These are phyloP conservation scores for Sphaerobolus stellatus DNA, from an alignment of 1,284 basidiomycete genomes.

Conservation along the genomic window DNA sequence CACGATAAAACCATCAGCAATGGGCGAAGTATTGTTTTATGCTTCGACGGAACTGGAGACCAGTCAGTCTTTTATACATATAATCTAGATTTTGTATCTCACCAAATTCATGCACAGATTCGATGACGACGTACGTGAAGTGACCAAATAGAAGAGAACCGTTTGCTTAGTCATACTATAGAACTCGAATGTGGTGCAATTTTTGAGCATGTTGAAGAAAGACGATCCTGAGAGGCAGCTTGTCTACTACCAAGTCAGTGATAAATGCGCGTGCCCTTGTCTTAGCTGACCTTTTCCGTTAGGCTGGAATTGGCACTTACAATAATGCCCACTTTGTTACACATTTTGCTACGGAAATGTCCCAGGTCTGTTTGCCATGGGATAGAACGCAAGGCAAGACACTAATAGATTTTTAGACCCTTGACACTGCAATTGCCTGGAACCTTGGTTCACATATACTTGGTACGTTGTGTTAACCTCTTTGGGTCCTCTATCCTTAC, in stretches of 20 bases:
- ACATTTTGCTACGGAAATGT: neutral
- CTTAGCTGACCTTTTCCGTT: neutral
- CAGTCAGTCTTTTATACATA: too few species aligned
- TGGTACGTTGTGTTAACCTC: neutral
- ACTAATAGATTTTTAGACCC: too few species aligned
- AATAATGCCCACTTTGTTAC: neutral
- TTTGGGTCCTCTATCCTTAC: neutral
- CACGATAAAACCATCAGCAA: too few species aligned
- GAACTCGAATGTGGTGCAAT: constrained; percentile 10
- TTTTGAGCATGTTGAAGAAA: constrained; percentile 42
- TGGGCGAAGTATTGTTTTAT: too few species aligned
- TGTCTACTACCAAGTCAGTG: constrained; percentile 46
- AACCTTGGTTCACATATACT: neutral
- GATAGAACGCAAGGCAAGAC: too few species aligned
- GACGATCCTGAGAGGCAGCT: constrained; percentile 41
- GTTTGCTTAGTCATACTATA: too few species aligned
- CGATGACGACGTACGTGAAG: too few species aligned
- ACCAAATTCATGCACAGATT: too few species aligned
- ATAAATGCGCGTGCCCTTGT: neutral
- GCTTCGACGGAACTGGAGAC: too few species aligned
- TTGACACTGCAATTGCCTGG: neutral
- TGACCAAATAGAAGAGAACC: too few species aligned
- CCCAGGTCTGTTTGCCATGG: too few species aligned
- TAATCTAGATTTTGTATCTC: too few species aligned
- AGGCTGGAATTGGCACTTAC: neutral